Evolutionary conservation across 192 early-diverging fungal genomes (phyloP), one percentile per base, ranked within the genome.

Genomic region (Ambispora gerdemannii): DNA sequence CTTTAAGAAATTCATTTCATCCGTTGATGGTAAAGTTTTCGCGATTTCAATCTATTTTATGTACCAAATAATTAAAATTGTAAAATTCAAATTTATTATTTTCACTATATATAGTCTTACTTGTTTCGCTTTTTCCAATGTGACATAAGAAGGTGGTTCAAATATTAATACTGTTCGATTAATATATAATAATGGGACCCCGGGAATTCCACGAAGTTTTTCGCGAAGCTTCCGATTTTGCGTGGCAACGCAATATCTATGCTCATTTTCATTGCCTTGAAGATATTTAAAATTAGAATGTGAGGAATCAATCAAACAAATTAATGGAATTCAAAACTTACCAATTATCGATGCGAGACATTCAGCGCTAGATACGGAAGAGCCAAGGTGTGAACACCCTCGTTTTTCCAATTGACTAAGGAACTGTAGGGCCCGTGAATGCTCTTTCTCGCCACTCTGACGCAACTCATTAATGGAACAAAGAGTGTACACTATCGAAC

Each of bases 111-210:
- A 27, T 30, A 59, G 17, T 19, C 58, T 33, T 74, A 83, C 84
- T 73, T 84, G 32, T 69, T 83, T 74, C 13, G 77, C 66, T 20
- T 62, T 71, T 8, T 83, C 76, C 34, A 81, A 68, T 13, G 87
- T 86, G 2, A 72, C 82, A 3, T 79, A 50, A 0, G 85, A 82
- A 4, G 90, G 86, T 4, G 89, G 91, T 75, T 97, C 96, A 50
- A 98, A 75, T 20, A 96, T 86, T 7, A 95, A 53, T 2, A 92
- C 84, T 32, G 82, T 80, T 43, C 89, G 86, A 61, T 87, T 91
- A 64, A 95, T 86, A 73, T 94, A 90, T 4, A 98, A 49, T n/a
- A 98, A 71, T 4, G 96, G 96, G 0, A 92, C 89, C 2, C 93
- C 96, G 3, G 93, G 85, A 3, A 98, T 79, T 3, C 70, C 52